Evolutionary conservation across 805 yeast species (phyloP).

Genomic region (Saccharomyces paradoxus): DNA sequence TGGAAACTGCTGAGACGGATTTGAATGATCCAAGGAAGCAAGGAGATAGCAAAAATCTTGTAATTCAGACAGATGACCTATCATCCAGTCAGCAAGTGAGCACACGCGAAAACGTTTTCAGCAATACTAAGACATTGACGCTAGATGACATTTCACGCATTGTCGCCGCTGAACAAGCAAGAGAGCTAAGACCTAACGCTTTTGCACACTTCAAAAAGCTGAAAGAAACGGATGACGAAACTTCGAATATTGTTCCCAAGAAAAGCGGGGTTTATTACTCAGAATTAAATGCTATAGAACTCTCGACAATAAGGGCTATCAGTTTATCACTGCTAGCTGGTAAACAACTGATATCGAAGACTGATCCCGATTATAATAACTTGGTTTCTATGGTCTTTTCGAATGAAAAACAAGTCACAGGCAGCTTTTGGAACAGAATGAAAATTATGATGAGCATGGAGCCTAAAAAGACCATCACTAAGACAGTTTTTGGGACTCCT

Average conservation of each 20-base stretch:
- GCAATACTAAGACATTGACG: slow-evolving; percentile 77
- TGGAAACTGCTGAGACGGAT: slow-evolving; percentile 42
- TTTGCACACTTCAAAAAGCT: slow-evolving; percentile 63
- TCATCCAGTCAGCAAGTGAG: slow-evolving; percentile 38
- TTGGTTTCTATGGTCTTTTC: slow-evolving; percentile 64
- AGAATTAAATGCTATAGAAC: slow-evolving; percentile 34
- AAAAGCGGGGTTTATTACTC: slow-evolving; percentile 47
- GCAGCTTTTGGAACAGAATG: slow-evolving; percentile 26
- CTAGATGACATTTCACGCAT: slow-evolving; percentile 94
- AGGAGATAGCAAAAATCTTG: slow-evolving; percentile 26
- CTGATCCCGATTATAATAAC: slow-evolving; percentile 1
- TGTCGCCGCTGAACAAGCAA: slow-evolving; percentile 93
- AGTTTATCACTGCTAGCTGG: slow-evolving; percentile 31
- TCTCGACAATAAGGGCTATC: slow-evolving; percentile 51
- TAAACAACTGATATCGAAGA: neutral
- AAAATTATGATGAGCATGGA: slow-evolving; percentile 24
- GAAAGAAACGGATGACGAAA: slow-evolving; percentile 25
- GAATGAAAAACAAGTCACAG: slow-evolving; percentile 37
- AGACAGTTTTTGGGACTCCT: slow-evolving; percentile 70
- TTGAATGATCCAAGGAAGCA: slow-evolving; percentile 4
- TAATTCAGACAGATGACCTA: slow-evolving; percentile 20
- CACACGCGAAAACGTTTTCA: slow-evolving; percentile 43
- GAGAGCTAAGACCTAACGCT: slow-evolving; percentile 88
- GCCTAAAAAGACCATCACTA: slow-evolving; percentile 15
- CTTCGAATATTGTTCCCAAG: slow-evolving; percentile 10